These are phyloP conservation scores for Trichoderma erinaceum DNA, from an alignment of 495 filamentous ascomycete genomes.

Conservation along the genomic window DNA sequence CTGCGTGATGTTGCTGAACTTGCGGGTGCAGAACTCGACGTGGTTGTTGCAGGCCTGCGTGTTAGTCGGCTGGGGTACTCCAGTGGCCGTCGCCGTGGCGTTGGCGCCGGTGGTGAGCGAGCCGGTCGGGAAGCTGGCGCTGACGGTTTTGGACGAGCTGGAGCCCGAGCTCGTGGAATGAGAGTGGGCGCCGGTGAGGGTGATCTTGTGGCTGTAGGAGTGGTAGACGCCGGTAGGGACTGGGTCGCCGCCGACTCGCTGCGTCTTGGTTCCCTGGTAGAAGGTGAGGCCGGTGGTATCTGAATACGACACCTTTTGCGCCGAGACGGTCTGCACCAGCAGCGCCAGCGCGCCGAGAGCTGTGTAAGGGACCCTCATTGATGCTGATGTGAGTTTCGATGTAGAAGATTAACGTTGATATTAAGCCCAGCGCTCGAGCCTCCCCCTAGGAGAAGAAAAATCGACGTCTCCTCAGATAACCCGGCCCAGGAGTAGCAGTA, in stretches of 20 bases:
- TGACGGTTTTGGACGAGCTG: constrained; percentile 23
- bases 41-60: constrained; percentile 82
- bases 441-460: not conserved
- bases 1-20: constrained; percentile 84
- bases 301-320: constrained; percentile 13
- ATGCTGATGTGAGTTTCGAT: not conserved
- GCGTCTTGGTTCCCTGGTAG: constrained; percentile 33
- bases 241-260: constrained; percentile 18
- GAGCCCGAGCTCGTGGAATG: constrained; percentile 10
- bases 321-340: not conserved
- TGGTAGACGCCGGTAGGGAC: constrained; percentile 36
- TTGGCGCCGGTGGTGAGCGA: constrained; percentile 28
- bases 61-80: constrained; percentile 49
- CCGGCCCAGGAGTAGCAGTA: not conserved
- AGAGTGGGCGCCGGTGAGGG: constrained; percentile 24
- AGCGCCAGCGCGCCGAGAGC: constrained; percentile 12
- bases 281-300: constrained; percentile 31
- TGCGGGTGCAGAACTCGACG: constrained; percentile 71
- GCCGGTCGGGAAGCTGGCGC: constrained; percentile 34
- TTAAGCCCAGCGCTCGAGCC: not conserved
- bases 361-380: not conserved
- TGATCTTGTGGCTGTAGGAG: constrained; percentile 31
- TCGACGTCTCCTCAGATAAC: too few relatives aligned
- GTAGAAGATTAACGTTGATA: not conserved
- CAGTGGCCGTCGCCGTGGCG: constrained; percentile 30